Base-by-base conservation (phyloP, 2,329 filamentous ascomycete species). In the Curvularia lunata region DNA sequence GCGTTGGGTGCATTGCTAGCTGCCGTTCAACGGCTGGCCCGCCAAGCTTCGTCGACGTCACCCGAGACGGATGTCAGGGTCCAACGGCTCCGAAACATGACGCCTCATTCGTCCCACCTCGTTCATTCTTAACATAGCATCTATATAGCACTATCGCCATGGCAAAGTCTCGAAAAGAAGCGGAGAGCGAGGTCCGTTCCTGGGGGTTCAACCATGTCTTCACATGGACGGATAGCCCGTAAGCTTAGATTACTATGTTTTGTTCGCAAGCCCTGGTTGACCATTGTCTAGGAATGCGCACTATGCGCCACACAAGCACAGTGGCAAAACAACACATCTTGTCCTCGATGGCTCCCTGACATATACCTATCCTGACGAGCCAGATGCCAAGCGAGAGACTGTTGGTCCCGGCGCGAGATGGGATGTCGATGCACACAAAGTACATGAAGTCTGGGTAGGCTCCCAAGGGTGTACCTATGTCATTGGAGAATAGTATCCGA, bases 191-290 rank as follows among this genome's bases (percentile, higher is more conserved):
- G 68, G 88, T 91, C 25, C 81, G 81, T 34, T 85, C 84, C 1
- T 91, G 89, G 88, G 89, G 89, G 1, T 92, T 91, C 71, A 65
- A 73, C 2, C 81, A 86, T 48, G 88, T 90, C 69, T 90, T 90
- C 63, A 91, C 88, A 2, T 91, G 89, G 88, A 86, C 83, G 7
- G 89, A 91, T 75, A 78, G 81, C 21, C 85, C 87, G 88, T 91
- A 82, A 72, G 86, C 83, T 56, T 12, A 30, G 18, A 23, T 18
- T 23, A 30, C 16, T 5, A 16, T 47, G 23, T 13, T 9, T 13
- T 16, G 27, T 37, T 19, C 30, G 6, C 42, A 4, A 10, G 5
- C 21, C 13, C 18, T 25, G 18, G 7, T 41, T 38, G 10, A 58
- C 52, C n/a, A 19, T 16, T 13, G 43, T 25, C 25, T 43, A 90